A percentile compares a stretch with the other conserved stretches of the same genome.
Evolutionary conservation across 192 early-diverging fungal species (phyloP).

Genomic region (Coemansia javaensis): DNA sequence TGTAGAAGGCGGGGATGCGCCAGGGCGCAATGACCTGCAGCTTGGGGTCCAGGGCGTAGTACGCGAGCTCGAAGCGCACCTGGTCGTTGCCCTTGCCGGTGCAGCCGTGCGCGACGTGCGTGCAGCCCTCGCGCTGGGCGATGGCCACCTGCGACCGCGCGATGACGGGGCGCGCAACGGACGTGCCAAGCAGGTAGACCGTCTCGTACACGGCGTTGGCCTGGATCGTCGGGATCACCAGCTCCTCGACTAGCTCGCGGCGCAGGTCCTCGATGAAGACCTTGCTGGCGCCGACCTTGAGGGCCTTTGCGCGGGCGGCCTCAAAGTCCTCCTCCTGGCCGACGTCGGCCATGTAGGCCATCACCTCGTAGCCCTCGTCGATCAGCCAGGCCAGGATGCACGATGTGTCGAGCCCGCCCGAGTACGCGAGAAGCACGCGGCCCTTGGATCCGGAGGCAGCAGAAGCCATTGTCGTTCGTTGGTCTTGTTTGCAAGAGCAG

Average conservation of each 20-base stretch:
- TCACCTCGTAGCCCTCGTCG: conserved; percentile 96
- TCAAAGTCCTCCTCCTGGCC: conserved; percentile 99
- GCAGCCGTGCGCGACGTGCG: conserved; percentile 97
- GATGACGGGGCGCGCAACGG: conserved; percentile 95
- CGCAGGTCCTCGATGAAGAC: conserved; percentile 97
- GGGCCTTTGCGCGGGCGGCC: conserved; percentile 86
- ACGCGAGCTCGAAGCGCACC: conserved; percentile 97
- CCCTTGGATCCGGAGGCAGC: conserved; percentile 64
- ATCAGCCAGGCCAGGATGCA: conserved; percentile 98
- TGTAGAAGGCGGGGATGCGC: conserved; percentile 92
- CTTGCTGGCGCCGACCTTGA: conserved; percentile 86
- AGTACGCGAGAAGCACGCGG: conserved; percentile 91
- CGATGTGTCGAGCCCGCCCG: conserved; percentile 97
- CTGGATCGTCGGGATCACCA: conserved; percentile 89
- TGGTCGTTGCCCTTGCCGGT: conserved; percentile 99
- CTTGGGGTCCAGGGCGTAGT: conserved; percentile 90
- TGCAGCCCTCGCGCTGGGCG: conserved; percentile 87
- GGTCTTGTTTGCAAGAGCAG: too few relatives aligned
- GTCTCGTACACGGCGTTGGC: conserved; percentile 94
- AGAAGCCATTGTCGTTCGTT: conserved; percentile 39
- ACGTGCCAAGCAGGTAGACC: conserved; percentile 96
- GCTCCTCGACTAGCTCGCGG: conserved; percentile 87
- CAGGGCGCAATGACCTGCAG: conserved; percentile 98
- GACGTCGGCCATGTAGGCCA: conserved; percentile 96
- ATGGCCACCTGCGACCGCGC: conserved; percentile 87